phyloP scores from a whole-genome alignment of 1,139 yeast species.

The Schizosaccharomyces versatilis region DNA sequence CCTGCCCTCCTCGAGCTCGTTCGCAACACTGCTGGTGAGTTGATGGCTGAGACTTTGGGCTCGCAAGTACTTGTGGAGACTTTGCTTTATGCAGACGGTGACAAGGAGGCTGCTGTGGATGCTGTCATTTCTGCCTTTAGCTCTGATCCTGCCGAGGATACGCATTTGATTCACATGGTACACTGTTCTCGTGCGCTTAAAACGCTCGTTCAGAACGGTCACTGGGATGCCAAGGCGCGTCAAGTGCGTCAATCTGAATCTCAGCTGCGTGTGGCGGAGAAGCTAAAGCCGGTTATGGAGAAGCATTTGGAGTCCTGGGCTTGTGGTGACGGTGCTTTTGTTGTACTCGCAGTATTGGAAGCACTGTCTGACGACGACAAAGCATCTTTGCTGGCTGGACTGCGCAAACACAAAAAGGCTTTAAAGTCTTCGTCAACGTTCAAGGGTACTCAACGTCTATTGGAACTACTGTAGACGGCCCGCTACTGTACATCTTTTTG shows the following conservation, averaged over 20 bases:
- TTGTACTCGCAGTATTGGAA: slow-evolving; percentile 31
- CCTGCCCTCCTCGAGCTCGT: slow-evolving; percentile 43
- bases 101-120: slow-evolving; percentile 27
- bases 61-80: slow-evolving; percentile 66
- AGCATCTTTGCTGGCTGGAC: background rate
- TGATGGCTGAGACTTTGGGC: slow-evolving; percentile 52
- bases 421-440: background rate
- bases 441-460: background rate
- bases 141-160: slow-evolving; percentile 27
- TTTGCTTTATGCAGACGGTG: slow-evolving; percentile 34
- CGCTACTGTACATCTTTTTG: too few relatives aligned
- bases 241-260: slow-evolving; percentile 31
- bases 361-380: background rate
- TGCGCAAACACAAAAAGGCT: background rate
- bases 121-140: slow-evolving; percentile 36
- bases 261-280: slow-evolving; percentile 38
- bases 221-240: slow-evolving; percentile 42
- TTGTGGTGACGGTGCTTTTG: slow-evolving; percentile 55
- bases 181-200: slow-evolving; percentile 59
- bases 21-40: slow-evolving; percentile 25
- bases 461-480: background rate
- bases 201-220: slow-evolving; percentile 51
- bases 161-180: slow-evolving; percentile 24
- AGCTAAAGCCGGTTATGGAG: slow-evolving; percentile 27
- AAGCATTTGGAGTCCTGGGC: slow-evolving; percentile 45